Base-by-base conservation (phyloP, 768 basidiomycete species). In the Asterophora lycoperdoides region DNA sequence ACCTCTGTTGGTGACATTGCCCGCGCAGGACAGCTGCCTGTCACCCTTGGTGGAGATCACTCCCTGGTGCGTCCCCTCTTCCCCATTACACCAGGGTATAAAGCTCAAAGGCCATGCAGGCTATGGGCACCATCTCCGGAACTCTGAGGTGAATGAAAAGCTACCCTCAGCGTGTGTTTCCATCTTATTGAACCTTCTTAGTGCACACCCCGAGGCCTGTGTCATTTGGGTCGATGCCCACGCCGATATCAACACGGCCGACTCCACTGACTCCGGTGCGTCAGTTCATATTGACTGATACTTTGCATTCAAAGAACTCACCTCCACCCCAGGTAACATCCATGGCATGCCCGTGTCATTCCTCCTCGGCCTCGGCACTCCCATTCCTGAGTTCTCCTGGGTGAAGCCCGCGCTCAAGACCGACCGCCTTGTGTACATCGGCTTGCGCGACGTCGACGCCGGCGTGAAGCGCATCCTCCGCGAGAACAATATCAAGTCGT, bases 291-390 rank as follows among this genome's bases (percentile, higher is more conserved):
- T 23, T 23, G n/a, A n/a, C n/a, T n/a, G 23, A 23, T 23, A 23
- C 3, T 6, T 23, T 23, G 23, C 3, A 23, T 6, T 6, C 23
- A 5, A 34, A 23, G 19, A 43, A 41, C 33, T 46, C 20, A 54
- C 52, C 23, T 47, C 43, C 29, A 14, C 6, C 7, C 30, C 62
- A 79, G 95, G 95, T 26, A 97, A 98, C 68, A 85, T 99, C 39
- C 96, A 99, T 68, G 96, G 96, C 53, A 97, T 96, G 86, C 96
- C 96, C 17, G 80, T 98, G 37, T 91, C 96, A 5, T 98, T 98
- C 80, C 80, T 99, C 42, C 68, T 79, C 64, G 90, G 67, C 65
- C 78, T 68, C 64, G 86, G 71, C 20, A 60, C 58, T 51, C 53
- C 68, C 48, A 61, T 76, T 9, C 58, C 73, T 14, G 74, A 71